Evolutionary conservation across 73 alveolate genomes (phyloP), one percentile per base, ranked within the genome.

Genomic region (Stentor coeruleus): DNA sequence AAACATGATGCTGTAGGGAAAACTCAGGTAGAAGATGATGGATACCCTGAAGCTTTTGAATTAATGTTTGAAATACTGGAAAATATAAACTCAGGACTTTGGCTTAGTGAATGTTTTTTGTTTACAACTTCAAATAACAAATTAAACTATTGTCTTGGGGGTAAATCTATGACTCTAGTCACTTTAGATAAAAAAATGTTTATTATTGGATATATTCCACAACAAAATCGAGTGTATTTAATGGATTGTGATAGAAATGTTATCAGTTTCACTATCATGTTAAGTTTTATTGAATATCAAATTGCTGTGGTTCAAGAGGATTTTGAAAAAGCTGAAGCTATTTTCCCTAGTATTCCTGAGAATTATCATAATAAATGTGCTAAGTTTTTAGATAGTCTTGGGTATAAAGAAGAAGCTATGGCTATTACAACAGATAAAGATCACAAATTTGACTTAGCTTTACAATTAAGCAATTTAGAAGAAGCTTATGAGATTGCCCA

Each of bases 31-130:
- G 93, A 75, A 4, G 96, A 93, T 28, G 98, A 94, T 55, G 99
- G 98, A 38, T 83, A 89, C 30, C 96, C 91, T 59, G 99, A 96
- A n/a, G 99, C 98, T 3, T 95, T 96, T 82, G 95, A 94, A 26
- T 89, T 91, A 74, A 75, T 86, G 15, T 94, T 85, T 38, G 99
- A 96, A 59, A 85, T 91, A 49, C 88, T 91, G 81, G 99, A 95
- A 82, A 85, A 87, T 41, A 84, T 95, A 36, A 76, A 75, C 38
- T 87, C 95, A 74, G 99, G 99, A 2, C 72, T 85, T 79, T 96
- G 97, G 95, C 82, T 96, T 74, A 87, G 87, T 58, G 94, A 93
- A 39, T 88, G 94, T 76, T 95, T 95, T 81, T 92, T 90, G 59
- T 95, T 80, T 86, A 87, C 94, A n/a, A 96, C 89, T 59, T 41